A percentile compares a stretch with the other conserved stretches of the same genome.
Conservation (phyloP, 2,329 filamentous ascomycete genomes). For the Trichoderma citrinoviride region DNA sequence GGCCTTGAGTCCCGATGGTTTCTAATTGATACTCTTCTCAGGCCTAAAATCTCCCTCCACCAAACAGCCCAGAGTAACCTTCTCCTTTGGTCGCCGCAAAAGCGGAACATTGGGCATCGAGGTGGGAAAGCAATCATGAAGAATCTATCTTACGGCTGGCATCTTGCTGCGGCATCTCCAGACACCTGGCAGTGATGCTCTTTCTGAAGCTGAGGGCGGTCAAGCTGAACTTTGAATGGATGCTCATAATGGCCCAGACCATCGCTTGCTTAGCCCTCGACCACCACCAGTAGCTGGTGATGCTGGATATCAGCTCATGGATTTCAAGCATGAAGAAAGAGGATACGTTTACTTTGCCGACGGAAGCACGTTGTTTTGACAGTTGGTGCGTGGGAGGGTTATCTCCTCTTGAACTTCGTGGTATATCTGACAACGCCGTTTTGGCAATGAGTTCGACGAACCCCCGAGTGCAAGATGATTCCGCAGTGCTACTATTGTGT, state of each 20-base stretch:
- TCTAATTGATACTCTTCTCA: not conserved
- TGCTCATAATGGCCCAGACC: not conserved
- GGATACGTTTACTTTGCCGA: not conserved
- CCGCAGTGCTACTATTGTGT: not conserved
- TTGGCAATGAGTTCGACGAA: not conserved
- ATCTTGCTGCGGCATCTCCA: not conserved
- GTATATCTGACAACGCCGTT: not conserved
- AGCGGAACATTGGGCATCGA: not conserved
- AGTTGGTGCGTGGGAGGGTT: not conserved
- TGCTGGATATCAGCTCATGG: not conserved
- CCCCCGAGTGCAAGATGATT: too few species aligned
- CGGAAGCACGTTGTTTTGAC: not conserved
- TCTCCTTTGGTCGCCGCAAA: not conserved
- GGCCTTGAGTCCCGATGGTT: not conserved
- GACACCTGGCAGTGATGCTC: not conserved
- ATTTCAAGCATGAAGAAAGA: not conserved
- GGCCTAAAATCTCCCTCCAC: not conserved
- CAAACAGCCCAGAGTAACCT: not conserved
- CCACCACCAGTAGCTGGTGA: not conserved
- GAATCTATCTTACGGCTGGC: not conserved
- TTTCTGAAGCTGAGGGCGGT: not conserved
- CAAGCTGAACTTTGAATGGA: not conserved
- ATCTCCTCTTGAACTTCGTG: not conserved
- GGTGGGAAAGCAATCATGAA: too few species aligned
- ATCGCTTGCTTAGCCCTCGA: not conserved